Evolutionary conservation across 2,329 filamentous ascomycete species (phyloP).

Genomic region (Coniochaeta sp.): DNA sequence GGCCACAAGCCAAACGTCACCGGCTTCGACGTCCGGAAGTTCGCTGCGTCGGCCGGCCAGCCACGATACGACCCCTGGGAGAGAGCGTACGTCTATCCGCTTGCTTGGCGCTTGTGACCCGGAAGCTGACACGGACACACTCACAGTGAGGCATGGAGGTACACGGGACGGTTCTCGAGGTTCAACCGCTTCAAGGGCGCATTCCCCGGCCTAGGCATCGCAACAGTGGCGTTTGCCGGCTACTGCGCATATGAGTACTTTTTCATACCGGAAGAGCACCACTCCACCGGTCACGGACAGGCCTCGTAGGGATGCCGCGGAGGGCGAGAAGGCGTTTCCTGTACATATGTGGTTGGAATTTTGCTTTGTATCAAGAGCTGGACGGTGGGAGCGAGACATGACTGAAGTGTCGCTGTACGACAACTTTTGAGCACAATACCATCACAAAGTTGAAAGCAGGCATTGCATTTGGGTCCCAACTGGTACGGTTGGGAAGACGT

Average conservation of each 20-base stretch:
- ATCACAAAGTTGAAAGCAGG: background rate
- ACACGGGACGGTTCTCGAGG: conserved; percentile 79
- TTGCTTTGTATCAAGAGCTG: background rate
- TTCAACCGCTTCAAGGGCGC: conserved; percentile 81
- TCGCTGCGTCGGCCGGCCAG: conserved; percentile 62
- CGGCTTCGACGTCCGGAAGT: conserved; percentile 82
- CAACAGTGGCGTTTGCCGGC: conserved; percentile 78
- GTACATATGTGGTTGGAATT: background rate
- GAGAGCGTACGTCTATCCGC: conserved; percentile 41
- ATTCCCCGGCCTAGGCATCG: conserved; percentile 89
- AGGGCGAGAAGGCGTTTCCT: background rate
- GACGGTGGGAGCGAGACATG: background rate
- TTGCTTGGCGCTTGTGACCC: background rate
- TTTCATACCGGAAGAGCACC: conserved; percentile 68
- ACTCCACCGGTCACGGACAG: conserved; percentile 13
- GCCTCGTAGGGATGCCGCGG: background rate
- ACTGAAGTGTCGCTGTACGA: background rate
- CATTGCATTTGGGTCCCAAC: background rate
- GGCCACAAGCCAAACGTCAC: conserved; percentile 68
- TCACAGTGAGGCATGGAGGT: conserved; percentile 86
- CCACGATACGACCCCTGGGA: conserved; percentile 62
- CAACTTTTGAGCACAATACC: background rate
- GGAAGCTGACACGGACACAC: background rate
- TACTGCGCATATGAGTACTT: conserved; percentile 89
- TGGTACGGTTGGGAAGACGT: background rate